These are phyloP conservation scores for Melanomma pulvis-pyrius DNA, from an alignment of 495 filamentous ascomycete species.

Conservation along the genomic window DNA sequence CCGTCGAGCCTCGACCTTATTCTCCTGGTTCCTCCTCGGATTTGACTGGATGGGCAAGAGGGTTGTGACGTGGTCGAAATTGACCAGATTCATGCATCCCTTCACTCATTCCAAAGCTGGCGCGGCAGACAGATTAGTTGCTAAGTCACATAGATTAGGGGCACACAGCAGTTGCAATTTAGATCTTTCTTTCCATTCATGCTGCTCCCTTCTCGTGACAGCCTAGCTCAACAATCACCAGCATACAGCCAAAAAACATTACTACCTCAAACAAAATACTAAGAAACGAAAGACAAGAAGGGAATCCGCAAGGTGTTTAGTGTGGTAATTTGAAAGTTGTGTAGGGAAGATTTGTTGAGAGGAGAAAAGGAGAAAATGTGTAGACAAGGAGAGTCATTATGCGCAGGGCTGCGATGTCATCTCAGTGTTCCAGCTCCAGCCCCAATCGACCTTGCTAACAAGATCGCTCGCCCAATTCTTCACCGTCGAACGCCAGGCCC, in stretches of 20 bases:
- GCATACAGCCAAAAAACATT: slow-evolving; percentile 16
- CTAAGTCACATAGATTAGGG: not conserved
- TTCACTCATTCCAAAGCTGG: not conserved
- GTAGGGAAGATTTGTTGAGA: not conserved
- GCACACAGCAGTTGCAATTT: slow-evolving; percentile 22
- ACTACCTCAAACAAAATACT: slow-evolving; percentile 5
- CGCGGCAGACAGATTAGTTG: not conserved
- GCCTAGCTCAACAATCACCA: not conserved
- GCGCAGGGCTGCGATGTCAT: slow-evolving; percentile 6
- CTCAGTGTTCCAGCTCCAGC: slow-evolving; percentile 28
- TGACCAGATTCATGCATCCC: not conserved
- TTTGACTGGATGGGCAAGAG: no score
- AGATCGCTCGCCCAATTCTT: not conserved
- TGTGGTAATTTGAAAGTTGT: not conserved
- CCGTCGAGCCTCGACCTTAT: no score
- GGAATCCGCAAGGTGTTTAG: slow-evolving; percentile 3
- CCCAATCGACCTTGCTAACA: slow-evolving; percentile 17
- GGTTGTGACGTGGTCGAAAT: no score
- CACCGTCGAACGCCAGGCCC: slow-evolving; percentile 19
- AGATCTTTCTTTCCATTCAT: slow-evolving; percentile 18
- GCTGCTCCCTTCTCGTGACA: not conserved
- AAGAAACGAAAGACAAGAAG: slow-evolving; percentile 4
- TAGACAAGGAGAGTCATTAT: slow-evolving; percentile 17
- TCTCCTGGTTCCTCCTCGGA: no score
- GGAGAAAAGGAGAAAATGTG: not conserved